Base-by-base conservation (phyloP, 441 rosid genomes). In the Jatropha multifida region DNA sequence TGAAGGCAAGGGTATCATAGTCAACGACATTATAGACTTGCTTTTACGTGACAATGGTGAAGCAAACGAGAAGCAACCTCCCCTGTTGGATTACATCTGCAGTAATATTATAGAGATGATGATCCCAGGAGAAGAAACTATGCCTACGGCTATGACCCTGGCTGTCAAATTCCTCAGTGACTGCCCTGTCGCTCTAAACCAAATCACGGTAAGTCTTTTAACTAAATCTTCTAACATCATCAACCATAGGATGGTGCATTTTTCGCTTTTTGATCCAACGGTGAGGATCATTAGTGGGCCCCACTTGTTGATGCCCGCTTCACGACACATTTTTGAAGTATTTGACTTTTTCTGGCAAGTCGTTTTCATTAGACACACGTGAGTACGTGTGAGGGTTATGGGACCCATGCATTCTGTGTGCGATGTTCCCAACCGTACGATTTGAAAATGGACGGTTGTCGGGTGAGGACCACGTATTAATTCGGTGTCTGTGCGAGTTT, bases 61-160 rank as follows among this genome's bases (percentile, higher is more conserved):
- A 46, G 69, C 65, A 40, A 87, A 78, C 18, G 91, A 86, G 69
- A 88, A 79, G 78, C 88, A 88, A 80, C 79, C 89, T 59, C 84
- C 90, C 61, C 83, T 93, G 69, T 87, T 89, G 67, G 92, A 89
- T 83, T 80, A 89, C 74, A 89, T 94, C 76, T 90, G 90, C 27
- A 87, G 79, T 59, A 91, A 93, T 71, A 80, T 94, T 82, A 82
- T 94, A 48, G 99, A 94, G 78, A 90, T 94, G 98, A 93, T 94
- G 97, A 90, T 94, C 54, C 99, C 99, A 0, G 99, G 99, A 41
- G 97, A 93, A 71, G 99, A 93, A 79, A 92, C 99, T 0, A 92
- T 94, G 41, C 98, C 98, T 0, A 81, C 87, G 81, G 90, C 93
- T 58, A 90, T 93, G 78, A 90, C 98, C 49, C 90, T 94, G 0